A percentile compares a stretch with the other conserved stretches of the same genome.
Conservation (phyloP, 2,329 filamentous ascomycete genomes). For the Xylariaceae sp. region DNA sequence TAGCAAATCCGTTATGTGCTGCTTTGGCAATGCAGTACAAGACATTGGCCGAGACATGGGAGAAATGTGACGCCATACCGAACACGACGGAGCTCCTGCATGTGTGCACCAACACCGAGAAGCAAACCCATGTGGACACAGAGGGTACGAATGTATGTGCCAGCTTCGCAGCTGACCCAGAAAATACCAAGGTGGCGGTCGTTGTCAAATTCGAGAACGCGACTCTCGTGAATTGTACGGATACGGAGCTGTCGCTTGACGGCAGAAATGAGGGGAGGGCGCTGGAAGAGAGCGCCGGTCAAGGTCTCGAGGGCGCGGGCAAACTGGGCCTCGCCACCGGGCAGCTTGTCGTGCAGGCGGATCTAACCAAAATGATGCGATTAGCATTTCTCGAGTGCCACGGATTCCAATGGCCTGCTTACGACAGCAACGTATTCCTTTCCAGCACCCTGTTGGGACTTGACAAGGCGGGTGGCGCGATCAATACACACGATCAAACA, state of each 20-base stretch:
- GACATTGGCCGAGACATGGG: not conserved
- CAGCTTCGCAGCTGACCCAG: constrained; percentile 98
- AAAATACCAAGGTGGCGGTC: constrained; percentile 96
- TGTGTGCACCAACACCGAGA: constrained; percentile 83
- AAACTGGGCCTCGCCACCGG: constrained; percentile 89
- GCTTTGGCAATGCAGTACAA: not conserved
- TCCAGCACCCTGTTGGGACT: constrained; percentile 97
- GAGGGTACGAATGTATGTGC: constrained; percentile 97
- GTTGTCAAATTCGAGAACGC: constrained; percentile 96
- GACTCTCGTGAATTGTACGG: constrained; percentile 95
- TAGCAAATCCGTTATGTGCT: not conserved
- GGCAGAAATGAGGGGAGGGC: constrained; percentile 92
- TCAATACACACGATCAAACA: constrained; percentile 81
- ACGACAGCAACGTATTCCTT: constrained; percentile 94
- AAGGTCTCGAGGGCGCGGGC: constrained; percentile 90
- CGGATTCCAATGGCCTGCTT: not conserved
- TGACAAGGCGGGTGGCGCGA: constrained; percentile 93
- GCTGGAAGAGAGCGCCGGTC: constrained; percentile 94
- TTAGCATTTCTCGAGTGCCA: not conserved
- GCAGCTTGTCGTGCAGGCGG: constrained; percentile 89
- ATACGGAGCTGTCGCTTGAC: constrained; percentile 99
- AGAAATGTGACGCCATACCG: constrained; percentile 39
- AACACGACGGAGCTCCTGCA: constrained; percentile 96
- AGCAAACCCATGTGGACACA: constrained; percentile 54
- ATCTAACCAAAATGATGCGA: constrained; percentile 40